A percentile compares a stretch with the other conserved stretches of the same genome.
phyloP scores from a whole-genome alignment of 208 protist genomes.

The Kentomonas sorsogonicus region DNA sequence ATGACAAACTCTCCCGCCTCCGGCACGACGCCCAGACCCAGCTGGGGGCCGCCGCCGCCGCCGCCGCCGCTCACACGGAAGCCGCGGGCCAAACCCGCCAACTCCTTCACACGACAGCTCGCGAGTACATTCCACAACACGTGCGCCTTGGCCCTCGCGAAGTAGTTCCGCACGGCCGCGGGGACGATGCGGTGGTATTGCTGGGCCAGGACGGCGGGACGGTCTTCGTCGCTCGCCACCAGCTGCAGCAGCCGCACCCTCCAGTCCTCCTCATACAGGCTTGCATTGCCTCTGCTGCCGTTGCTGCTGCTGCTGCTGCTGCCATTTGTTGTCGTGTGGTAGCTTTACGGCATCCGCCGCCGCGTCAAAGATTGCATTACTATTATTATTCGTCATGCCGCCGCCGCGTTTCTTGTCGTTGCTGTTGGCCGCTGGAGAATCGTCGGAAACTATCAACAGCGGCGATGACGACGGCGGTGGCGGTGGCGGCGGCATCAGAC shows the following conservation, averaged over 20 bases:
- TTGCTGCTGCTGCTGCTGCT: neutral
- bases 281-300: neutral
- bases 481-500: slow-evolving; percentile 15
- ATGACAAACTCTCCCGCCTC: slow-evolving; percentile 60
- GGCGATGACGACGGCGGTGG: neutral
- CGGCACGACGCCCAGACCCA: slow-evolving; percentile 16
- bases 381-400: no score
- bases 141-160: slow-evolving; percentile 23
- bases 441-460: neutral
- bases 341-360: no score
- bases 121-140: slow-evolving; percentile 75
- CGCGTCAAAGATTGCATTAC: no score
- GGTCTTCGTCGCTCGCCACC: slow-evolving; percentile 41
- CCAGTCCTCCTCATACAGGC: slow-evolving; percentile 13
- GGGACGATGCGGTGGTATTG: slow-evolving; percentile 42
- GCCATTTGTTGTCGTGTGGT: no score
- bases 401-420: no score
- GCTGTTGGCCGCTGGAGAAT: slow-evolving; percentile 11
- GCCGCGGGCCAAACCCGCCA: no score
- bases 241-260: slow-evolving; percentile 20
- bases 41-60: slow-evolving; percentile 12
- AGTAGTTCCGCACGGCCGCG: slow-evolving; percentile 17
- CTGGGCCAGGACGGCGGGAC: slow-evolving; percentile 40
- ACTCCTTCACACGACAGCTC: slow-evolving; percentile 49
- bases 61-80: slow-evolving; percentile 16